phyloP scores from a whole-genome alignment of 805 yeast species.

The Ogataea salicorniae region DNA sequence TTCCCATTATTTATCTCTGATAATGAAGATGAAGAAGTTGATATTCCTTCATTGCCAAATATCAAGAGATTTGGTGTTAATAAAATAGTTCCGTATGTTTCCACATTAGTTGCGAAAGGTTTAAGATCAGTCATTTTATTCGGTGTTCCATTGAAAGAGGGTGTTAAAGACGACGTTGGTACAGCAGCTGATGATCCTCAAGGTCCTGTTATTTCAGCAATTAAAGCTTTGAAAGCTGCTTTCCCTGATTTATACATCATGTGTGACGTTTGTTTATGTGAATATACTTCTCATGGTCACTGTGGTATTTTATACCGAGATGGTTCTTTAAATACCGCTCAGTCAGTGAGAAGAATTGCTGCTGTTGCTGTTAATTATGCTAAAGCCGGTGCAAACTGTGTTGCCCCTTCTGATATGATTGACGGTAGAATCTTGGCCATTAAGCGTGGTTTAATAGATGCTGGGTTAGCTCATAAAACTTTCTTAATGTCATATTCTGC shows the following conservation, averaged over 20 bases:
- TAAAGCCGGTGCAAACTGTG: conserved; percentile 89
- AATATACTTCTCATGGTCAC: conserved; percentile 96
- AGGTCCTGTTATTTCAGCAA: conserved; percentile 87
- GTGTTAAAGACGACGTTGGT: conserved; percentile 75
- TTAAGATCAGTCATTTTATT: conserved; percentile 80
- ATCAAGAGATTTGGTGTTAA: conserved; percentile 85
- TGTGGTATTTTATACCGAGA: conserved; percentile 89
- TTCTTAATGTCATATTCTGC: conserved; percentile 93
- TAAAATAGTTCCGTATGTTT: conserved; percentile 68
- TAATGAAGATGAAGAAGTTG: conserved; percentile 69
- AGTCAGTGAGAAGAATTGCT: conserved; percentile 76
- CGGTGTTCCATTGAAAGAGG: conserved; percentile 80
- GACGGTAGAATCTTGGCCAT: conserved; percentile 92
- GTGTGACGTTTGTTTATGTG: conserved; percentile 96
- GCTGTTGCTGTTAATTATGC: conserved; percentile 96
- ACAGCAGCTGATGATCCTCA: conserved; percentile 93
- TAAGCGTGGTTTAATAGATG: conserved; percentile 75
- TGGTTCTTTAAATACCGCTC: conserved; percentile 73
- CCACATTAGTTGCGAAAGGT: conserved; percentile 70
- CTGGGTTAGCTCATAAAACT: conserved; percentile 78
- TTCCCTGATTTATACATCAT: conserved; percentile 84
- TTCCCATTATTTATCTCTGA: conserved; percentile 88
- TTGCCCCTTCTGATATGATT: conserved; percentile 97
- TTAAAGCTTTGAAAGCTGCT: conserved; percentile 52
- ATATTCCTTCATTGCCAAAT: conserved; percentile 76